A percentile compares a stretch with the other conserved stretches of the same genome.
These are phyloP conservation scores for Epichloe aotearoae DNA, from an alignment of 2,329 filamentous ascomycete species.

Conservation along the genomic window DNA sequence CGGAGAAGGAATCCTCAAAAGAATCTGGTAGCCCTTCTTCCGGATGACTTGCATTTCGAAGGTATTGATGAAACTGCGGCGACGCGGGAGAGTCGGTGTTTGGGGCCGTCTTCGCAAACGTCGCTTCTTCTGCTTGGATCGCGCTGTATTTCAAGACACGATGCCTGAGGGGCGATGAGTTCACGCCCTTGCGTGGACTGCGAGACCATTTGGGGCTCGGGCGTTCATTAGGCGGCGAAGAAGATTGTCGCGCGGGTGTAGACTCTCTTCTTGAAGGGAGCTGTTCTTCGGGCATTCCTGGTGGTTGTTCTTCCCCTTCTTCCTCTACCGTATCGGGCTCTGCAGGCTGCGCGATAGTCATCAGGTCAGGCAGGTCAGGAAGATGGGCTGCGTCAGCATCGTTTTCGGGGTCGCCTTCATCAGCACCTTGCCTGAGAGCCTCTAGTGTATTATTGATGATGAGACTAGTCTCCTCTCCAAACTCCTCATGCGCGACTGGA, in stretches of 20 bases:
- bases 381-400: conserved; percentile 2
- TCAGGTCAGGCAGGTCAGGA: conserved; percentile 4
- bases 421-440: conserved; percentile 27
- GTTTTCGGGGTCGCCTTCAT: conserved; percentile 3
- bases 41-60: conserved; percentile 4
- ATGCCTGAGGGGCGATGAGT: conserved; percentile 19
- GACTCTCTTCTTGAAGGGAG: conserved; percentile 3
- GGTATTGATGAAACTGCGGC: conserved; percentile 2
- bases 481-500: conserved; percentile 25
- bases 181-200: conserved; percentile 22
- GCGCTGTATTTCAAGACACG: conserved; percentile 20
- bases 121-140: conserved; percentile 11
- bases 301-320: neutral
- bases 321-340: neutral
- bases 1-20: conserved; percentile 45
- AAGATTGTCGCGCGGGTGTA: neutral
- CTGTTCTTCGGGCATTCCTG: conserved; percentile 6
- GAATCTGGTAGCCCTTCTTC: conserved; percentile 19
- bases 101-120: neutral
- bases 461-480: conserved; percentile 42
- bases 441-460: conserved; percentile 44
- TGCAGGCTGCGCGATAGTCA: conserved; percentile 1
- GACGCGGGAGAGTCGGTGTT: conserved; percentile 1
- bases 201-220: conserved; percentile 17
- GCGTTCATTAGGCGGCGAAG: conserved; percentile 12